phyloP scores from a whole-genome alignment of 1,284 basidiomycete genomes.

The Sparassis latifolia region DNA sequence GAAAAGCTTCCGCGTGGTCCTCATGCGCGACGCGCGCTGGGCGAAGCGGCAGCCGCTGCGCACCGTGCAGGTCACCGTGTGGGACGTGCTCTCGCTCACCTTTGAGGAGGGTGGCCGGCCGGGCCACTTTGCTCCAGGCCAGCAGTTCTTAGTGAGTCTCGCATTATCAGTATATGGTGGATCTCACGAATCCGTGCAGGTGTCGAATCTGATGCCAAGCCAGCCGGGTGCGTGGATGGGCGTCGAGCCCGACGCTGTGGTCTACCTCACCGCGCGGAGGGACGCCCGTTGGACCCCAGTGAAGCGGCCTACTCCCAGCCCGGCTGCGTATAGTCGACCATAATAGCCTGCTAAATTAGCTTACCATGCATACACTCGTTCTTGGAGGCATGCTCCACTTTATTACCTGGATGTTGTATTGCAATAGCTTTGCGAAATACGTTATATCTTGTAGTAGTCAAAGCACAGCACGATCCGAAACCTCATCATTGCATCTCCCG shows the following conservation, averaged over 20 bases:
- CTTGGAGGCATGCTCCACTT: conserved; percentile 1
- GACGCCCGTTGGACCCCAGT: conserved; percentile 20
- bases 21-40: conserved; percentile 66
- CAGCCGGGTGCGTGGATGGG: conserved; percentile 23
- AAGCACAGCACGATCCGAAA: conserved; percentile 1
- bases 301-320: background rate
- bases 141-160: conserved; percentile 60
- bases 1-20: conserved; percentile 74
- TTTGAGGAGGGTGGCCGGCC: conserved; percentile 43
- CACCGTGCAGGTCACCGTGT: conserved; percentile 73
- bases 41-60: conserved; percentile 44
- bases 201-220: conserved; percentile 23
- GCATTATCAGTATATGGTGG: background rate
- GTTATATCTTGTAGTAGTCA: background rate
- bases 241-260: conserved; percentile 15
- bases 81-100: conserved; percentile 64
- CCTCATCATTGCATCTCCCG: background rate
- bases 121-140: conserved; percentile 57
- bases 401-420: background rate
- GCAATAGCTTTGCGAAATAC: conserved; percentile 1
- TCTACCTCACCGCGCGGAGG: conserved; percentile 22
- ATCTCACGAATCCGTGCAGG: conserved; percentile 10
- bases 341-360: too few relatives aligned
- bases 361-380: background rate
- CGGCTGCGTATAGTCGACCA: too few relatives aligned